phyloP scores from a whole-genome alignment of 192 early-diverging fungal species.

The Coemansia sp. region DNA sequence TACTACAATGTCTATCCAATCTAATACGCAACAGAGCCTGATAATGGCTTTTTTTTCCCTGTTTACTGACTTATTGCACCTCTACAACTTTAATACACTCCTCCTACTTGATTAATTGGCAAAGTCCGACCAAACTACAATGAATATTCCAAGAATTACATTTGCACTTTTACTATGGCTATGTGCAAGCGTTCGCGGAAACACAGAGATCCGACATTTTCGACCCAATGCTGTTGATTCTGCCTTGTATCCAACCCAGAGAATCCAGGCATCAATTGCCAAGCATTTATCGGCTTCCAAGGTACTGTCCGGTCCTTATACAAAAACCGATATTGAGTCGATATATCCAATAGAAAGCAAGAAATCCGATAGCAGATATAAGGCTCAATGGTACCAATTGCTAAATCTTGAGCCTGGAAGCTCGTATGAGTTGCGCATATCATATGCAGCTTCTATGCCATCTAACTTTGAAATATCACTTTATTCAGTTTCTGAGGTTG shows the following conservation, averaged over 20 bases:
- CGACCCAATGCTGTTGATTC: constrained; percentile 2
- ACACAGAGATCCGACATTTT: constrained; percentile 44
- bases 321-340: constrained; percentile 6
- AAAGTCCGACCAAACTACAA: neutral
- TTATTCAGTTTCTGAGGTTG: constrained; percentile 11
- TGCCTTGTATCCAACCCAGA: neutral
- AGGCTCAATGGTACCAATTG: constrained; percentile 37
- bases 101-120: neutral
- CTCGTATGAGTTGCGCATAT: constrained; percentile 47
- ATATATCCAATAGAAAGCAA: constrained; percentile 26
- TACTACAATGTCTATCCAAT: neutral
- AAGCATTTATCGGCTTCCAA: neutral
- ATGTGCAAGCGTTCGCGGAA: constrained; percentile 9
- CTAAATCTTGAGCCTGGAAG: constrained; percentile 2
- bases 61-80: neutral
- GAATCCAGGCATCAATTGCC: neutral
- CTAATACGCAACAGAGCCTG: neutral
- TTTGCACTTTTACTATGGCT: neutral
- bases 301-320: constrained; percentile 16
- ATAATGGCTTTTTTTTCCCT: neutral
- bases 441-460: constrained; percentile 40
- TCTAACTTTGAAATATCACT: constrained; percentile 28
- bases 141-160: neutral
- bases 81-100: neutral
- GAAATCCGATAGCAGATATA: neutral